A percentile compares a stretch with the other conserved stretches of the same genome.
phyloP scores from a whole-genome alignment of 306 rosid genomes.

The Echinosophora koreensis region DNA sequence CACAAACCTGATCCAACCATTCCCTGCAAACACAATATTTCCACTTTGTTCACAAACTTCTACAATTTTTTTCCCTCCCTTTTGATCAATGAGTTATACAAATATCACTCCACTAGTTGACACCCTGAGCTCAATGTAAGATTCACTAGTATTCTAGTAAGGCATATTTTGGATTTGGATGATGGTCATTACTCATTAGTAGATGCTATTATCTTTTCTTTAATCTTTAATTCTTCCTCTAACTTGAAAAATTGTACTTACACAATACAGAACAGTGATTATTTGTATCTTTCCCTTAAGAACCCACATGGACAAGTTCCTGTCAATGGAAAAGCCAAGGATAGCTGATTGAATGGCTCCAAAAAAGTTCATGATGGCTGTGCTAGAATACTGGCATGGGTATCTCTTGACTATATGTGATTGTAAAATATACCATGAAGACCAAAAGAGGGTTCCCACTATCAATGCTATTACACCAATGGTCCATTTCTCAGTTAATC shows the following conservation, averaged over 20 bases:
- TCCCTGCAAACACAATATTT: slow-evolving; percentile 51
- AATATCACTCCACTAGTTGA: background rate
- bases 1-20: slow-evolving; percentile 74
- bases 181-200: background rate
- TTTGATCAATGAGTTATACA: background rate
- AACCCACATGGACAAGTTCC: slow-evolving; percentile 62
- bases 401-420: slow-evolving; percentile 61
- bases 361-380: slow-evolving; percentile 73
- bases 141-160: background rate
- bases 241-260: slow-evolving; percentile 47
- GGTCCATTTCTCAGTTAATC: slow-evolving; percentile 58
- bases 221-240: background rate
- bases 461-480: slow-evolving; percentile 66
- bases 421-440: slow-evolving; percentile 77
- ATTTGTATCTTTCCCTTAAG: slow-evolving; percentile 63
- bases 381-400: slow-evolving; percentile 74
- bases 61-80: background rate
- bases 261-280: slow-evolving; percentile 61
- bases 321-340: slow-evolving; percentile 55
- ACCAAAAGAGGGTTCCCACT: slow-evolving; percentile 65
- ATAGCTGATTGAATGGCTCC: slow-evolving; percentile 75
- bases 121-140: background rate
- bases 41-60: background rate
- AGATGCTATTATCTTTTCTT: background rate
- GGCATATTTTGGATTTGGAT: background rate